Evolutionary conservation across 2,329 filamentous ascomycete genomes (phyloP), one percentile per base, ranked within the genome.

Genomic region (Aureobasidium sp.): DNA sequence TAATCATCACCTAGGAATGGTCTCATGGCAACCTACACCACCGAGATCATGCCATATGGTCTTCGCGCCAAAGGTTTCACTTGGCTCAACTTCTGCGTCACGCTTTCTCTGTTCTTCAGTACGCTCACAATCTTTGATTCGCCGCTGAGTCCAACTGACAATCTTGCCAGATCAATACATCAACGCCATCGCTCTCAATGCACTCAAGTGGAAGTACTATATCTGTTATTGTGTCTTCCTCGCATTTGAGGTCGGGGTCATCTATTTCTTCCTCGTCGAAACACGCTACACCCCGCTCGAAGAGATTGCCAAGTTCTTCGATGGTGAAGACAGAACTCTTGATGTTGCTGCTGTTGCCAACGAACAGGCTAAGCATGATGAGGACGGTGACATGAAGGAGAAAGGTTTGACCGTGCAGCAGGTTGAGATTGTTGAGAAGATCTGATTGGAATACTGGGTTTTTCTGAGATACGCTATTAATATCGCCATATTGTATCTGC

Each of bases 231-330:
- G 68, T 56, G 66, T 70, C 32, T 75, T 72, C 72, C 66, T 71
- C 57, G 67, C 66, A 8, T 51, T 71, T 15, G 70, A 74, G 65
- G 62, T 71, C 32, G 51, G 64, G 12, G 67, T 73, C 55, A 71
- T 74, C 63, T 71, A 72, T 64, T 67, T 69, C 61, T 65, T 71
- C 65, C 73, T 75, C 64, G 71, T 75, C 43, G 77, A 79, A 67
- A 79, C 75, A 6, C 72, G 74, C 52, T 68, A 73, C 41, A 70
- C 73, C 63, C 78, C 75, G 7, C 71, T 80, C 26, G 78, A 80
- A 66, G 78, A 79, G 66, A 68, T 80, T 12, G 73, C 74, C 26
- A 70, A 72, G 29, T 76, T 79, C 63, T 79, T 80, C 65, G 71
- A 71, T 52, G 71, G 69, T 5, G 53, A 46, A 37, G 53, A 59